Percentiles rank a stretch among this genome's conserved stretches.
Conservation (phyloP, 352 stramenopile species). For the Phytophthora rubi region DNA sequence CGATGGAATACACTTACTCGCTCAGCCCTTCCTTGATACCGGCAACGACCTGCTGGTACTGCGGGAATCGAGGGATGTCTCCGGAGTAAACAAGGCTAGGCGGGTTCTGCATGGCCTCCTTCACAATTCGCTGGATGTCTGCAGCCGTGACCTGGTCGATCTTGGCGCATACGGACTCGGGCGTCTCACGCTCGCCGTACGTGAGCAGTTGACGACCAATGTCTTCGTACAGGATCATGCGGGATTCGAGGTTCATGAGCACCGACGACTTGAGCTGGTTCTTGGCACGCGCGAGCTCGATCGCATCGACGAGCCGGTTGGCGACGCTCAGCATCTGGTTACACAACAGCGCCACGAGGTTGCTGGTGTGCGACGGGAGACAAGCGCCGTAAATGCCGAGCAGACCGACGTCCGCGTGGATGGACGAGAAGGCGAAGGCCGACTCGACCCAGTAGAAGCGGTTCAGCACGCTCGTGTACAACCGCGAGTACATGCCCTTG, state of each 20-base stretch:
- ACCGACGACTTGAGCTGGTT: conserved; percentile 99
- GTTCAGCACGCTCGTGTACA: conserved; percentile 99
- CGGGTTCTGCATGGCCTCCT: conserved; percentile 73
- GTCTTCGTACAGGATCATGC: conserved; percentile 99
- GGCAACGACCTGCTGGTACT: conserved; percentile 83
- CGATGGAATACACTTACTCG: conserved; percentile 28
- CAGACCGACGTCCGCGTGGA: conserved; percentile 95
- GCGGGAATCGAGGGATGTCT: conserved; percentile 77
- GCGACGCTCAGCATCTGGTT: conserved; percentile 94
- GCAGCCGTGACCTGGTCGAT: conserved; percentile 89
- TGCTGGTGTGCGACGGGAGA: conserved; percentile 83
- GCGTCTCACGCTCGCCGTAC: conserved; percentile 93
- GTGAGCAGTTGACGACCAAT: conserved; percentile 98
- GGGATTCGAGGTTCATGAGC: conserved; percentile 98
- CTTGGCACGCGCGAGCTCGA: conserved; percentile 95
- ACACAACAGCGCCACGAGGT: conserved; percentile 93
- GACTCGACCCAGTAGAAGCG: conserved; percentile 98
- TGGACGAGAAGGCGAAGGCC: conserved; percentile 97
- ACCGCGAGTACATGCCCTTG: conserved; percentile 99
- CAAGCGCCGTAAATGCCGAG: conserved; percentile 95
- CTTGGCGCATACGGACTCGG: conserved; percentile 86
- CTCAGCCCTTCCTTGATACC: conserved; percentile 76
- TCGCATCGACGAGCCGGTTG: conserved; percentile 68
- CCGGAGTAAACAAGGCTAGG: conserved; percentile 88
- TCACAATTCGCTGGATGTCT: conserved; percentile 85